Base-by-base conservation (phyloP, 495 filamentous ascomycete genomes). In the Parathielavia hyrcaniae region DNA sequence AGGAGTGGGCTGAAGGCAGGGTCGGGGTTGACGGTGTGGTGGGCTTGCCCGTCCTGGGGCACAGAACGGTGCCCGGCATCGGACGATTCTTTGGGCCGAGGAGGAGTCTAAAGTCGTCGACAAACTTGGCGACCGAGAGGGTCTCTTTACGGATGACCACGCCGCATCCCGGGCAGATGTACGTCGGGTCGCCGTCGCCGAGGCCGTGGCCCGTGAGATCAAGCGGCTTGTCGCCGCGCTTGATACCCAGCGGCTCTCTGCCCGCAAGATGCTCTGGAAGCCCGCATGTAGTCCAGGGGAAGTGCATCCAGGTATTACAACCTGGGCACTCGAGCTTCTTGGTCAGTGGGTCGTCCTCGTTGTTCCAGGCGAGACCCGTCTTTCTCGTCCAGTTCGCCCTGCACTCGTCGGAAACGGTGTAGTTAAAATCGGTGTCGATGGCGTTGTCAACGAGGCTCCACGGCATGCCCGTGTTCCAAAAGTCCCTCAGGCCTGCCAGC, bases 381-480 rank as follows among this genome's bases (percentile, higher is more conserved):
- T 59, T 60, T 4, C 53, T 51, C 12, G 72, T 70, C 70, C 87
- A 95, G 4, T 52, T 38, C 3, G 57, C 53, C 40, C 68, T 73
- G 43, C 80, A 79, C 6, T 68, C 64, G 0, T 72, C 61, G 0
- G 78, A 75, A 7, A 83, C 73, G 5, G 70, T 73, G 65, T 90
- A 93, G 46, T 75, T 77, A 62, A 91, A 86, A 14, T 73, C 66
- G 20, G 71, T 71, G 62, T 92, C 77, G 60, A 95, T 91, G n/a
- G 77, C 81, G 9, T 73, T 60, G 61, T 84, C 77, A 38, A 93
- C 71, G 14, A 75, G 64, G 17, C 77, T 60, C 89, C 89, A 95
- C 2, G 89, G 91, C 53, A 96, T 79, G 4, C 83, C 83, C 3
- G 79, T 77, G 7, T 64, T 69, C 83, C 87, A 91, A 23, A 91